These are phyloP conservation scores for Kwoniella dejecticola DNA, from an alignment of 768 basidiomycete species.

Conservation along the genomic window DNA sequence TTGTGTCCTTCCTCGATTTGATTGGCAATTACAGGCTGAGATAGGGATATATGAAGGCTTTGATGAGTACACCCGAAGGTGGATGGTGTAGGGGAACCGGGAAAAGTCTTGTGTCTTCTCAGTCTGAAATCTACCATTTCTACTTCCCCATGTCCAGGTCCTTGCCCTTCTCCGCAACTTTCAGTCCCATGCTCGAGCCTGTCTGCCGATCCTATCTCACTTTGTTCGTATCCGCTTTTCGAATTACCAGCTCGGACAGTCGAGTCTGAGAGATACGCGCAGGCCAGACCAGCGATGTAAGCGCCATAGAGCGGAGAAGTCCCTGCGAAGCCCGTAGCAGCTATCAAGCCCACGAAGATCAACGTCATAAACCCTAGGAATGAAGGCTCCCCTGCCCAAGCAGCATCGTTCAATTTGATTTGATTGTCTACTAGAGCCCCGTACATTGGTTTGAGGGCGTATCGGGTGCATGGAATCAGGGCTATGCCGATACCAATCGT, in stretches of 20 bases:
- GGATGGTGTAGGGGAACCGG: too few relatives aligned
- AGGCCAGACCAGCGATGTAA: conserved; percentile 63
- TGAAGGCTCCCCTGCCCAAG: conserved; percentile 4
- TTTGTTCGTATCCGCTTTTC: too few relatives aligned
- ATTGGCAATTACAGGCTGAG: too few relatives aligned
- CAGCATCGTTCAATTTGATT: not conserved
- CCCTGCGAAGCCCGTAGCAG: conserved; percentile 61
- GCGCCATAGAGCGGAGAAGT: conserved; percentile 68
- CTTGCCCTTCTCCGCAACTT: too few relatives aligned
- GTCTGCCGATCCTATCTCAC: too few relatives aligned
- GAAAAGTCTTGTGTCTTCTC: too few relatives aligned
- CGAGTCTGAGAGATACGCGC: conserved; percentile 56
- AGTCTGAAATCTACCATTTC: not conserved
- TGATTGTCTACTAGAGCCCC: conserved; percentile 4
- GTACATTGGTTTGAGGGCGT: conserved; percentile 43
- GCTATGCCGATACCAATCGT: conserved; percentile 62
- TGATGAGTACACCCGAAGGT: too few relatives aligned
- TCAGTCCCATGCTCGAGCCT: too few relatives aligned
- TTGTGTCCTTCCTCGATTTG: too few relatives aligned
- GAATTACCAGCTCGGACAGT: too few relatives aligned
- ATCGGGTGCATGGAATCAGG: conserved; percentile 56
- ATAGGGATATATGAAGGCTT: too few relatives aligned
- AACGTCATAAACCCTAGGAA: conserved; percentile 57
- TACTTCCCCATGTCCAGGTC: not conserved
- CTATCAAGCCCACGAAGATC: conserved; percentile 59